Percentiles rank a stretch among this genome's conserved stretches.
Conservation (phyloP, 177 flowering plant genomes). For the Vitis hybrid region DNA sequence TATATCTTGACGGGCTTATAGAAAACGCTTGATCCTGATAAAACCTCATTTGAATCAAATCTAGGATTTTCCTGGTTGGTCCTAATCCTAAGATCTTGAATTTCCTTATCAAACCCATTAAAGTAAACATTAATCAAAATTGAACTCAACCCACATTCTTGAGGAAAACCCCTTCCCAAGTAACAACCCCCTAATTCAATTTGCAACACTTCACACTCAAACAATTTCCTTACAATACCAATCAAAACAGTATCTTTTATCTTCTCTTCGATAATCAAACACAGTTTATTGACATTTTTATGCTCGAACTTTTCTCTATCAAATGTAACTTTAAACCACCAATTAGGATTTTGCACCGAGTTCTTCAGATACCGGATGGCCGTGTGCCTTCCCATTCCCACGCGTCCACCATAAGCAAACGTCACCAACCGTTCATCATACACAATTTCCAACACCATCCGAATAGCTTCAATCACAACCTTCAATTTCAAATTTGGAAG, state of each 20-base stretch:
- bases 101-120: conserved; percentile 64
- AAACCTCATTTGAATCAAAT: conserved; percentile 35
- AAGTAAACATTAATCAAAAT: conserved; percentile 79
- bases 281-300: conserved; percentile 50
- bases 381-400: conserved; percentile 80
- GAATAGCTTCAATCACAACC: conserved; percentile 80
- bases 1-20: conserved; percentile 70
- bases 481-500: conserved; percentile 80
- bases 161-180: conserved; percentile 83
- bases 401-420: conserved; percentile 80
- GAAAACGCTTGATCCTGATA: conserved; percentile 29
- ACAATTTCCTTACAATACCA: conserved; percentile 53
- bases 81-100: conserved; percentile 55
- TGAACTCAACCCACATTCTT: conserved; percentile 68
- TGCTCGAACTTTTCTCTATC: conserved; percentile 27
- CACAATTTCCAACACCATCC: conserved; percentile 74
- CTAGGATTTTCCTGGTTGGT: conserved; percentile 44
- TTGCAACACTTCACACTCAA: conserved; percentile 45
- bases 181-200: conserved; percentile 67
- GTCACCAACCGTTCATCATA: conserved; percentile 77
- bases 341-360: conserved; percentile 64
- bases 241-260: conserved; percentile 59
- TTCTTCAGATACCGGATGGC: conserved; percentile 82
- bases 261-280: conserved; percentile 54
- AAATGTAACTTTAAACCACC: conserved; percentile 85